Evolutionary conservation across 2,329 filamentous ascomycete genomes (phyloP), one percentile per base, ranked within the genome.

Genomic region (Colletotrichum higginsianum): DNA sequence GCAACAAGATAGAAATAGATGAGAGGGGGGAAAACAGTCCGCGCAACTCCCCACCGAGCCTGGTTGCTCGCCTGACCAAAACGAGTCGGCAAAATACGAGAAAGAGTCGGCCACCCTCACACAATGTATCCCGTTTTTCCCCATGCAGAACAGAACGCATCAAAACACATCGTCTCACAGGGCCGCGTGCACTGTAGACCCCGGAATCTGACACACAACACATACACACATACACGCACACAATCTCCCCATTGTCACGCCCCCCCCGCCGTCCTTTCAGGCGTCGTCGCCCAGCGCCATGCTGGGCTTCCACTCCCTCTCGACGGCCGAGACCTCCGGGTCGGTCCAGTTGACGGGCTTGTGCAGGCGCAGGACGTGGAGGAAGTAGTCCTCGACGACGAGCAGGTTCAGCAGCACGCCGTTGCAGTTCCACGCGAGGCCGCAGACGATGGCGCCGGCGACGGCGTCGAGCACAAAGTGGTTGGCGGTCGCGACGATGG

Each of bases 401-500:
- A 92, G 80, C 66, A 93, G 79, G 78, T 93, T 93, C 65, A 93
- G 81, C 66, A 94, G 78, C 18, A 87, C 76, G 40, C 79, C 79
- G 75, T 88, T 89, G 57, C 80, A 79, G 67, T 86, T 80, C 91
- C 92, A 94, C 1, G 90, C 91, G 6, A 93, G 74, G 3, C 83
- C 84, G 75, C 91, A 93, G 3, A 94, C 90, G 42, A 88, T 77
- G 7, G 90, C 89, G 16, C 92, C 92, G 0, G 91, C 92, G 2
- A 93, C 87, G 0, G 92, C 92, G 78, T 94, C 92, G 8, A 94
- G 86, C 58, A 93, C 86, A 78, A 93, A 92, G 80, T 94, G 92
- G 78, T 94, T 94, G 56, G 92, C 92, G 0, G 92, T 93, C 3
- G 92, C 89, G 30, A 93, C 85, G 74, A 94, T 93, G 35, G 91